phyloP scores from a whole-genome alignment of 768 basidiomycete species.

The Phylloporus sp. region DNA sequence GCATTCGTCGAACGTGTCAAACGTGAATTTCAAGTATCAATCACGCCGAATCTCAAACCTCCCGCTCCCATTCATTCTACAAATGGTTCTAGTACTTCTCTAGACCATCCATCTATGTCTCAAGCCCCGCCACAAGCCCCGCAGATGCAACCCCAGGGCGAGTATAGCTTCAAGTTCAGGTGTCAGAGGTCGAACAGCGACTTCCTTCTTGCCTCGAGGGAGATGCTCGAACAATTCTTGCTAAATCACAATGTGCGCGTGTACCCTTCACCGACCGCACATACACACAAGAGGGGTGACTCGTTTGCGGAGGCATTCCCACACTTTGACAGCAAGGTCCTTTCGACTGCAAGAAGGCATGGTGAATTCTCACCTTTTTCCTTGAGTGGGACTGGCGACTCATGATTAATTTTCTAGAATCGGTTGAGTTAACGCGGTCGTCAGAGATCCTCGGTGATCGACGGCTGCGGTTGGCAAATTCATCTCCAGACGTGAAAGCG shows the following conservation, averaged over 20 bases:
- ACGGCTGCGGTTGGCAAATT: constrained; percentile 76
- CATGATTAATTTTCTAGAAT: constrained; percentile 43
- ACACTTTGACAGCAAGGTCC: constrained; percentile 92
- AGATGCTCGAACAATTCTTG: constrained; percentile 90
- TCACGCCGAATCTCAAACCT: constrained; percentile 72
- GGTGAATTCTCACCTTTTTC: constrained; percentile 36
- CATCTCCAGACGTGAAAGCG: constrained; percentile 93
- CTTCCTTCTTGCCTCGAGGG: constrained; percentile 82
- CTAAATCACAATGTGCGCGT: constrained; percentile 77
- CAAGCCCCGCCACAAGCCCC: constrained; percentile 18
- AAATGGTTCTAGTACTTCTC: constrained; percentile 45
- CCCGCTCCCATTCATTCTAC: constrained; percentile 31
- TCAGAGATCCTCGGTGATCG: constrained; percentile 64
- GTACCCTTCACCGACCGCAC: constrained; percentile 74
- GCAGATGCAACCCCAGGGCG: constrained; percentile 35
- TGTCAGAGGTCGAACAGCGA: constrained; percentile 95
- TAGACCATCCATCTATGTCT: constrained; percentile 40
- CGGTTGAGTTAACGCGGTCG: constrained; percentile 65
- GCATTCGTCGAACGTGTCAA: constrained; percentile 88
- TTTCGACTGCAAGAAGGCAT: constrained; percentile 70
- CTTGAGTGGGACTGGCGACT: constrained; percentile 7
- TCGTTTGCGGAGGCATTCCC: constrained; percentile 95
- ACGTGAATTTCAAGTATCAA: constrained; percentile 88
- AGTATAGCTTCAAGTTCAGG: constrained; percentile 91
- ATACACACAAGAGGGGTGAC: constrained; percentile 80